Percentiles rank a stretch among this genome's conserved stretches.
Evolutionary conservation across 345 rosid genomes (phyloP).

Genomic region (Raphanus sativus): DNA sequence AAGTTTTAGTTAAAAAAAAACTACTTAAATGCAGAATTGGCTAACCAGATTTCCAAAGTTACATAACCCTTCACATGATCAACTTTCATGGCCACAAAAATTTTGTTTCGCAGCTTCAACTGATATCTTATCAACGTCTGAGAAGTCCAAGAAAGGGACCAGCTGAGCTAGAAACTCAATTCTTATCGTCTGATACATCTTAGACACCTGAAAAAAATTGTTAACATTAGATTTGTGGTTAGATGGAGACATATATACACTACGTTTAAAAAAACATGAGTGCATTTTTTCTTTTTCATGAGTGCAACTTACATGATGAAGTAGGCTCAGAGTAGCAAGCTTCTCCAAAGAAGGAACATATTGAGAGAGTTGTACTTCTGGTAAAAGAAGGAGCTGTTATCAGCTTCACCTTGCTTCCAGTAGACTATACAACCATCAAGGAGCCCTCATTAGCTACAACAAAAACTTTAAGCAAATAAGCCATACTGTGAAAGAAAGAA

Average conservation of each 20-base stretch:
- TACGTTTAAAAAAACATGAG: background rate
- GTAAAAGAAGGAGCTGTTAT: constrained; percentile 84
- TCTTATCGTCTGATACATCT: constrained; percentile 77
- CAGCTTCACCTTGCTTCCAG: constrained; percentile 72
- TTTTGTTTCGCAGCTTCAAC: constrained; percentile 87
- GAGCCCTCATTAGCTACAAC: too few relatives aligned
- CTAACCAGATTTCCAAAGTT: constrained; percentile 64
- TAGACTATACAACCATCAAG: too few relatives aligned
- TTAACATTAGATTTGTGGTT: background rate
- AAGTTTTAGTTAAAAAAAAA: background rate
- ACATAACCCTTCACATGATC: constrained; percentile 80
- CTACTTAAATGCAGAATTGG: background rate
- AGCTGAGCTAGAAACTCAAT: constrained; percentile 69
- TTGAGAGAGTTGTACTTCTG: constrained; percentile 79
- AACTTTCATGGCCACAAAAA: constrained; percentile 83
- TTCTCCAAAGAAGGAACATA: constrained; percentile 83
- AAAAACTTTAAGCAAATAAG: too few relatives aligned
- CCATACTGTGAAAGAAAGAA: too few relatives aligned
- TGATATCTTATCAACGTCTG: constrained; percentile 83
- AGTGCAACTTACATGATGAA: constrained; percentile 63
- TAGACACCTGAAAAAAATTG: constrained; percentile 66
- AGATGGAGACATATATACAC: background rate
- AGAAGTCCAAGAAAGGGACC: constrained; percentile 81
- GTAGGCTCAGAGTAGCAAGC: constrained; percentile 82
- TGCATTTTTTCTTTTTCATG: too few relatives aligned